Evolutionary conservation across 2,329 filamentous ascomycete species (phyloP), one percentile per base, ranked within the genome.

Genomic region (Berkeleyomyces rouxiae): DNA sequence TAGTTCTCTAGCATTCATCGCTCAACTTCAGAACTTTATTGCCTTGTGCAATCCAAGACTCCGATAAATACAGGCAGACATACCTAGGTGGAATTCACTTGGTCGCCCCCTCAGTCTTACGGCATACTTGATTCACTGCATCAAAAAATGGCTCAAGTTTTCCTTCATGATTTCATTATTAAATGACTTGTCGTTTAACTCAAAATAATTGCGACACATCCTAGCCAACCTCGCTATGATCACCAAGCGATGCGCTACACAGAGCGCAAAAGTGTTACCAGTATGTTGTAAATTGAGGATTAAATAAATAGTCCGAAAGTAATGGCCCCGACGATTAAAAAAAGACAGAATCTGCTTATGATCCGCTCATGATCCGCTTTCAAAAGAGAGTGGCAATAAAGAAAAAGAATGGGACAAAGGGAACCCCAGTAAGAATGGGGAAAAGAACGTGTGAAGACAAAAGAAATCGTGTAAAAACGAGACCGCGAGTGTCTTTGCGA

Each of bases 141-240:
- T 23, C 23, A 23, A 23, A 23, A 23, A 23, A 43, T 43, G 43
- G 43, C 13, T 7, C 11, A n/a, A 46, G 43, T 4, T 46, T 55
- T 55, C 33, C 37, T 53, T 55, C 51, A 55, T 39, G 51, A 39
- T 39, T 55, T 55, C 51, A 55, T 55, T 55, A 55, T 55, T 55
- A 55, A 3, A 55, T 55, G 39, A n/a, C 39, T 37, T n/a, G 39
- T 55, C 51, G 51, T 55, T 55, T 55, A 36, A 55, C 51, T 55
- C 33, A 31, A 55, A 11, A 55, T 39, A n/a, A 39, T 10, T 55
- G n/a, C 13, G 51, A 13, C n/a, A 55, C 36, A n/a, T 39, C 51
- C 51, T 11, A 39, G 16, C n/a, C 33, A 39, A 39, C n/a, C 36
- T 55, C 51, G 33, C 7, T 16, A 37, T 55, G 5, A 3, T 37